Percentiles rank a stretch among this genome's conserved stretches.
phyloP scores from a whole-genome alignment of 1,139 yeast species.

The Kurtzmaniella natalensis region DNA sequence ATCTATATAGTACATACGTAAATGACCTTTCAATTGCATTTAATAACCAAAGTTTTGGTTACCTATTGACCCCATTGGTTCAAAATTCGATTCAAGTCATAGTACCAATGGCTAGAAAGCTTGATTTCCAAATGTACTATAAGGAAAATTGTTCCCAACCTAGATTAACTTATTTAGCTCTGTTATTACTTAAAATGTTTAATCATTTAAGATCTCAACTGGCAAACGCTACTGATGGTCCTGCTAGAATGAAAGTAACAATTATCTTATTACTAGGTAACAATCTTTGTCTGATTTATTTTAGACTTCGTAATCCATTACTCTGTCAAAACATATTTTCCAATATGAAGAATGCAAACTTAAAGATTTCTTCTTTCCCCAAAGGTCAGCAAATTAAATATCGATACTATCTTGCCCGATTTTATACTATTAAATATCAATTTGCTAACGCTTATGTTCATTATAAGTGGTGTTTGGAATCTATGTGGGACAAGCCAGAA shows the following conservation, averaged over 20 bases:
- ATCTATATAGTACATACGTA: conserved; percentile 48
- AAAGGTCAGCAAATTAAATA: conserved; percentile 58
- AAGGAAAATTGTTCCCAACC: conserved; percentile 41
- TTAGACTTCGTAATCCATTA: conserved; percentile 57
- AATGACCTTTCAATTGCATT: conserved; percentile 58
- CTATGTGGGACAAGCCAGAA: conserved; percentile 30
- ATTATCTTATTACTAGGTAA: conserved; percentile 55
- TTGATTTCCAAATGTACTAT: conserved; percentile 45
- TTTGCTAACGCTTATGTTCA: conserved; percentile 54
- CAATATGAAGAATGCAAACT: conserved; percentile 60
- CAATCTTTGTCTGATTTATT: conserved; percentile 59
- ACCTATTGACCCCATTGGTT: conserved; percentile 42
- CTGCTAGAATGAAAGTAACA: conserved; percentile 38
- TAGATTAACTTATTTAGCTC: conserved; percentile 51
- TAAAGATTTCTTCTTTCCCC: conserved; percentile 42
- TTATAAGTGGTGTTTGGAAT: conserved; percentile 56
- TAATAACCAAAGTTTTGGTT: conserved; percentile 48
- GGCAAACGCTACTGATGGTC: conserved; percentile 30
- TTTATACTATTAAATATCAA: conserved; percentile 57
- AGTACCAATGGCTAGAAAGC: conserved; percentile 45
- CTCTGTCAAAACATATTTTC: conserved; percentile 73
- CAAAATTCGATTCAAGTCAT: conserved; percentile 36
- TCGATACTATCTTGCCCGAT: conserved; percentile 64
- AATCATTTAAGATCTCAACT: conserved; percentile 60
- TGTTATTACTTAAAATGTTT: conserved; percentile 55